phyloP scores from a whole-genome alignment of 441 rosid genomes.

The Erysimum pusillum region DNA sequence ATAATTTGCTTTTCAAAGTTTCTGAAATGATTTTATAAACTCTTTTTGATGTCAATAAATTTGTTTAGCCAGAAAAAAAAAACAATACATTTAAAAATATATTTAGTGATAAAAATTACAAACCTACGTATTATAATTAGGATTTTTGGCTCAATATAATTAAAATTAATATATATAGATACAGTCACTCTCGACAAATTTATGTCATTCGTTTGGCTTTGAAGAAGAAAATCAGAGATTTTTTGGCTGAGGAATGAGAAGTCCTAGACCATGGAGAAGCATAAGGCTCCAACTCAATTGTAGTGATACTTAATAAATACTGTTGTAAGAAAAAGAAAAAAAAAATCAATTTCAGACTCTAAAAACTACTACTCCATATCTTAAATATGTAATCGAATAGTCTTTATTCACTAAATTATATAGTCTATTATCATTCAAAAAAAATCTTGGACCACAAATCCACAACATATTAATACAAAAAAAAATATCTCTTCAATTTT shows the following conservation, averaged over 20 bases:
- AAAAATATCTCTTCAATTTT: constrained; percentile 3
- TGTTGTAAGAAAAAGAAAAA: neutral
- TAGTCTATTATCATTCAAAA: neutral
- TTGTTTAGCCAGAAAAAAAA: no score
- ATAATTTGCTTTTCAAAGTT: no score
- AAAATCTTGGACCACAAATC: constrained; percentile 31
- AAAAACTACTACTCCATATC: neutral
- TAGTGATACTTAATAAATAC: neutral
- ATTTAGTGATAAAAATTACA: no score
- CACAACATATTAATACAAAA: constrained; percentile 3
- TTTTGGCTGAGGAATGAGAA: neutral
- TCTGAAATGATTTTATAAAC: no score
- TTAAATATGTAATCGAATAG: neutral
- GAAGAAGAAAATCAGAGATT: neutral
- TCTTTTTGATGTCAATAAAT: no score
- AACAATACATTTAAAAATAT: no score
- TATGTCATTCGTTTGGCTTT: neutral
- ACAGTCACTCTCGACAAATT: neutral
- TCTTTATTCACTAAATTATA: neutral
- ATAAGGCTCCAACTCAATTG: neutral
- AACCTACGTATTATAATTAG: neutral
- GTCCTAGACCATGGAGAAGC: neutral
- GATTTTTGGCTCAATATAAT: no score
- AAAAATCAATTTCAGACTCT: neutral
- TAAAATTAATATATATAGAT: neutral